Evolutionary conservation across 202 grass and related monocot genomes (phyloP).

Genomic region (Cymbopogon flexuosus): DNA sequence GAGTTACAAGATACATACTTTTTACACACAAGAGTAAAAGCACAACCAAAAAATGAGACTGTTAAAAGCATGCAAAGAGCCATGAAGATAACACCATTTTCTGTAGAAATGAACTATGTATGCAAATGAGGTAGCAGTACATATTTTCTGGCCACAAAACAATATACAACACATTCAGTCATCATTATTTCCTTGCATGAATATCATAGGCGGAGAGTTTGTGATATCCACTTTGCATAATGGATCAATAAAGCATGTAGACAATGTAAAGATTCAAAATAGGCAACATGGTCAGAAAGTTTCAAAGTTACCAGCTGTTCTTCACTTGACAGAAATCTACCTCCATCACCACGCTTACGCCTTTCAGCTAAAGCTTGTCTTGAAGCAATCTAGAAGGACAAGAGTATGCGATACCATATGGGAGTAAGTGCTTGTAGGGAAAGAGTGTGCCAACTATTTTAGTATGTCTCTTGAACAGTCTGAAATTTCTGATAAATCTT

Average conservation of each 20-base stretch:
- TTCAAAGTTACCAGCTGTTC: slow-evolving; percentile 52
- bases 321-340: slow-evolving; percentile 59
- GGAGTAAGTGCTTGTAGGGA: background rate
- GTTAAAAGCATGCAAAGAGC: too few species aligned
- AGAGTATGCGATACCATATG: background rate
- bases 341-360: slow-evolving; percentile 58
- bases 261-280: slow-evolving; percentile 1
- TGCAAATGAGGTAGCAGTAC: too few species aligned
- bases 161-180: too few species aligned
- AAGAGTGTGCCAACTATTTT: background rate
- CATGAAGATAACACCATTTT: too few species aligned
- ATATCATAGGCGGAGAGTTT: background rate
- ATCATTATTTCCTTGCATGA: background rate
- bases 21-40: background rate
- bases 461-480: background rate
- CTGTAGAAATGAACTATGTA: too few species aligned
- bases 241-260: slow-evolving; percentile 1
- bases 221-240: background rate
- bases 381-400: slow-evolving; percentile 55
- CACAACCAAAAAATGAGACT: background rate
- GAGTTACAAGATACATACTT: background rate
- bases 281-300: slow-evolving; percentile 17
- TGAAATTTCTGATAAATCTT: slow-evolving; percentile 12
- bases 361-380: slow-evolving; percentile 63
- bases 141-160: too few species aligned